A percentile compares a stretch with the other conserved stretches of the same genome.
Conservation (phyloP, 2,329 filamentous ascomycete genomes). For the Grosmannia huntii region DNA sequence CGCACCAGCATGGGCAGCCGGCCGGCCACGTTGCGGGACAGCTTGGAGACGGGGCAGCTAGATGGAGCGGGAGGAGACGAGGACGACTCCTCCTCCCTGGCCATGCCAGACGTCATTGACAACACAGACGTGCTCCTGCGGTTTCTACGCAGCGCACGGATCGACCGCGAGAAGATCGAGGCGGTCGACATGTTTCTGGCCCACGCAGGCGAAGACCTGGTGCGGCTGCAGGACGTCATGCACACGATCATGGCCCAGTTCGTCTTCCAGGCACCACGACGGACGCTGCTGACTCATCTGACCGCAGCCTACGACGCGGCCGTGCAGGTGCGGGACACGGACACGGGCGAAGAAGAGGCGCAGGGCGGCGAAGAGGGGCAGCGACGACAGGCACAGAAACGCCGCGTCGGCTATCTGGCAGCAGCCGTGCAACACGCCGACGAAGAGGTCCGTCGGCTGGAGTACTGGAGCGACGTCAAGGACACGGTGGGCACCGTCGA, state of each 20-base stretch:
- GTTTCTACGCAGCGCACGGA: conserved; percentile 51
- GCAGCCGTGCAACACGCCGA: conserved; percentile 65
- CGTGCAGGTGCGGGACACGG: neutral
- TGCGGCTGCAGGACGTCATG: conserved; percentile 63
- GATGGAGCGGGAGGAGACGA: conserved; percentile 2
- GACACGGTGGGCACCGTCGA: too few species aligned
- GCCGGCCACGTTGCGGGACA: conserved; percentile 11
- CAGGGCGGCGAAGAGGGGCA: neutral
- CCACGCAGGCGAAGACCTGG: conserved; percentile 60
- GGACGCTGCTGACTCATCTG: conserved; percentile 60
- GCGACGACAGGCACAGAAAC: conserved; percentile 10
- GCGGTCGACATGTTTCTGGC: conserved; percentile 68
- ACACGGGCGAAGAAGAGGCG: neutral
- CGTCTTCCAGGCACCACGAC: conserved; percentile 78
- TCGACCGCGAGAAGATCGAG: conserved; percentile 87
- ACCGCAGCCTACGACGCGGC: conserved; percentile 43
- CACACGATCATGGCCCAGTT: conserved; percentile 76
- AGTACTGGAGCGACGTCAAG: conserved; percentile 81
- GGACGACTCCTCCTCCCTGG: neutral
- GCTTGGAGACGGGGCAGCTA: neutral
- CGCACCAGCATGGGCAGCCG: conserved; percentile 8
- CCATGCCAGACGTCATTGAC: conserved; percentile 30
- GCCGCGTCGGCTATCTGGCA: conserved; percentile 53
- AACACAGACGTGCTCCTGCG: conserved; percentile 58
- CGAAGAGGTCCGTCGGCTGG: conserved; percentile 64